phyloP scores from a whole-genome alignment of 2,329 filamentous ascomycete genomes.

The Exophiala dermatitidis region DNA sequence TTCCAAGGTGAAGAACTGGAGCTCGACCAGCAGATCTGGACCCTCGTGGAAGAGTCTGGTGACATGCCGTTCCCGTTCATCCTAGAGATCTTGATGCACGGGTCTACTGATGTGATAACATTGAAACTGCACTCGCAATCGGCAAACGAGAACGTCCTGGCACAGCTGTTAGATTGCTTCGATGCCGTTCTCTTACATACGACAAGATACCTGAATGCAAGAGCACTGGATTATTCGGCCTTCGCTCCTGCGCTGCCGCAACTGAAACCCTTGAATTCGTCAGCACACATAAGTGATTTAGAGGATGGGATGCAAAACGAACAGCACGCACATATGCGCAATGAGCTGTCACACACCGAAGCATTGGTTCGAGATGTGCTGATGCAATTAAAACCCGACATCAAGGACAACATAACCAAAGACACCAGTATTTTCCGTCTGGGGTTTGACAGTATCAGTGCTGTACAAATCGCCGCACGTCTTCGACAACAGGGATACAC shows the following conservation, averaged over 20 bases:
- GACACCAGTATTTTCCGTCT: slow-evolving; percentile 73
- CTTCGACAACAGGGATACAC: slow-evolving; percentile 54
- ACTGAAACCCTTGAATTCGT: not conserved
- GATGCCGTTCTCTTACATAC: slow-evolving; percentile 34
- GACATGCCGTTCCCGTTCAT: slow-evolving; percentile 64
- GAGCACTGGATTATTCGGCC: slow-evolving; percentile 13
- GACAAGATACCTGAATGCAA: slow-evolving; percentile 17
- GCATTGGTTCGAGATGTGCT: slow-evolving; percentile 8
- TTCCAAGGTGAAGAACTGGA: slow-evolving; percentile 56
- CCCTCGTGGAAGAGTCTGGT: slow-evolving; percentile 44
- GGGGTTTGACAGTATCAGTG: slow-evolving; percentile 87
- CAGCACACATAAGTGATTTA: not conserved
- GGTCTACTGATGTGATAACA: slow-evolving; percentile 45
- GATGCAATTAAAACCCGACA: slow-evolving; percentile 9
- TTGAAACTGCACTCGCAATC: slow-evolving; percentile 58
- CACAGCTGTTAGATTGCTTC: slow-evolving; percentile 28
- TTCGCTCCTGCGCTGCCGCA: slow-evolving; percentile 4
- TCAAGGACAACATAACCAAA: slow-evolving; percentile 4
- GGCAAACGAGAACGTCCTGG: slow-evolving; percentile 13
- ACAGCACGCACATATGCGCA: not conserved
- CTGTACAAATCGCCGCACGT: slow-evolving; percentile 64
- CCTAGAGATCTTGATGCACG: slow-evolving; percentile 61
- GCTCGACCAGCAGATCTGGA: slow-evolving; percentile 47
- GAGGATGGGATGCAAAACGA: not conserved
- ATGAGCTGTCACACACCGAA: slow-evolving; percentile 6